These are phyloP conservation scores for Penicillium lagena DNA, from an alignment of 495 filamentous ascomycete species.

Conservation along the genomic window DNA sequence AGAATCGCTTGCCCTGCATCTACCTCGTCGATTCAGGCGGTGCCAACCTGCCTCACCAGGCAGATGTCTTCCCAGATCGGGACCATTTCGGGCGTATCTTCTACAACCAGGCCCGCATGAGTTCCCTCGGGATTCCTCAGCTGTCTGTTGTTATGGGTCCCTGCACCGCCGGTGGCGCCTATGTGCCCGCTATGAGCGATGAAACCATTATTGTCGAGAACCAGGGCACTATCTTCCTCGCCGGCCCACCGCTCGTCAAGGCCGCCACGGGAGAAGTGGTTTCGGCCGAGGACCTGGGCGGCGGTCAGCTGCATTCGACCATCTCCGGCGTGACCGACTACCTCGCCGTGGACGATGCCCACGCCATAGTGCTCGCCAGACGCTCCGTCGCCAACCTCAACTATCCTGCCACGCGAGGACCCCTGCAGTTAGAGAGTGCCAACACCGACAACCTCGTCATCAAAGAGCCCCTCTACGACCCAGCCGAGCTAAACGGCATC, in stretches of 20 bases:
- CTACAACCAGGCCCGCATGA: constrained; percentile 95
- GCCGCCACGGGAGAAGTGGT: constrained; percentile 94
- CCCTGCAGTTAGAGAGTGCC: constrained; percentile 15
- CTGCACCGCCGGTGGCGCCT: constrained; percentile 94
- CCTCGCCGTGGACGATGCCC: constrained; percentile 87
- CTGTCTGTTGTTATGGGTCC: constrained; percentile 96
- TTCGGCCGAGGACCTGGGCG: constrained; percentile 86
- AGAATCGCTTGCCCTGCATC: constrained; percentile 84
- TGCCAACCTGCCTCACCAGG: constrained; percentile 92
- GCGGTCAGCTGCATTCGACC: constrained; percentile 84
- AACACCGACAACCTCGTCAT: constrained; percentile 8
- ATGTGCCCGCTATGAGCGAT: constrained; percentile 95
- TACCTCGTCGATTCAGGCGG: constrained; percentile 96
- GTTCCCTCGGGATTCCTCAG: constrained; percentile 77
- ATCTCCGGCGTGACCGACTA: constrained; percentile 96
- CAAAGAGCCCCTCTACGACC: constrained; percentile 75
- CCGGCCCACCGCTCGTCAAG: constrained; percentile 92
- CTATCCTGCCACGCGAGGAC: constrained; percentile 50
- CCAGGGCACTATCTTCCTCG: constrained; percentile 94
- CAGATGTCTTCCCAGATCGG: constrained; percentile 91
- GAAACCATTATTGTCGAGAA: constrained; percentile 94
- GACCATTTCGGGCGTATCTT: constrained; percentile 98
- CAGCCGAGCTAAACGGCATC: constrained; percentile 77
- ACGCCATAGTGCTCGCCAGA: constrained; percentile 82
- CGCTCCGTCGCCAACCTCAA: constrained; percentile 84